Conservation (phyloP, 2,329 filamentous ascomycete species). For the Pestalotiopsis sp. region DNA sequence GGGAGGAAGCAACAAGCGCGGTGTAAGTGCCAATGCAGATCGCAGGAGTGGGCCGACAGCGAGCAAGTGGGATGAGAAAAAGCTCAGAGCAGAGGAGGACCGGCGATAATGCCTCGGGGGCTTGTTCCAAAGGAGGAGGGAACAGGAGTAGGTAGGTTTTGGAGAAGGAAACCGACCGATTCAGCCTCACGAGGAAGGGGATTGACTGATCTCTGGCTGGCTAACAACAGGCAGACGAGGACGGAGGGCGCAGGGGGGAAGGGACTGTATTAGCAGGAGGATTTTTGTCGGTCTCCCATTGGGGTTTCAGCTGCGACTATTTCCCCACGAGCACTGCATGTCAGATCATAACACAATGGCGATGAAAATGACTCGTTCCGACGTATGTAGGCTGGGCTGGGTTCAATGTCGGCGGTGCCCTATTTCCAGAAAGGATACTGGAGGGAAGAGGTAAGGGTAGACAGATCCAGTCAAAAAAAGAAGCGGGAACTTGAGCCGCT, state of each 20-base stretch:
- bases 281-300: conserved; percentile 5
- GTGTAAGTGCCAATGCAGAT: background rate
- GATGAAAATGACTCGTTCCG: background rate
- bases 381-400: background rate
- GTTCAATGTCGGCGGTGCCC: background rate
- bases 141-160: background rate
- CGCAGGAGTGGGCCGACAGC: background rate
- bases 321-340: conserved; percentile 8
- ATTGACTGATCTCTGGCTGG: background rate
- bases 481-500: background rate
- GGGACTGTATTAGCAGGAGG: background rate
- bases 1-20: background rate
- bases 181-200: conserved; percentile 2
- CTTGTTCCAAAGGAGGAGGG: background rate
- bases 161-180: background rate
- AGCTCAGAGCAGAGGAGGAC: conserved; percentile 1
- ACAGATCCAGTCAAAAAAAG: background rate
- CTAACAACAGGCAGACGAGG: background rate
- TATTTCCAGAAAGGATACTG: background rate
- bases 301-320: conserved; percentile 5
- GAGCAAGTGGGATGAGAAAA: background rate
- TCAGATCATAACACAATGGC: conserved; percentile 5
- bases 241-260: background rate
- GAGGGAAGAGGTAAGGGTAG: too few species aligned
- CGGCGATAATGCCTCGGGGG: background rate